Evolutionary conservation across 2,329 filamentous ascomycete genomes (phyloP).

Genomic region (Microthyrium microscopicum): DNA sequence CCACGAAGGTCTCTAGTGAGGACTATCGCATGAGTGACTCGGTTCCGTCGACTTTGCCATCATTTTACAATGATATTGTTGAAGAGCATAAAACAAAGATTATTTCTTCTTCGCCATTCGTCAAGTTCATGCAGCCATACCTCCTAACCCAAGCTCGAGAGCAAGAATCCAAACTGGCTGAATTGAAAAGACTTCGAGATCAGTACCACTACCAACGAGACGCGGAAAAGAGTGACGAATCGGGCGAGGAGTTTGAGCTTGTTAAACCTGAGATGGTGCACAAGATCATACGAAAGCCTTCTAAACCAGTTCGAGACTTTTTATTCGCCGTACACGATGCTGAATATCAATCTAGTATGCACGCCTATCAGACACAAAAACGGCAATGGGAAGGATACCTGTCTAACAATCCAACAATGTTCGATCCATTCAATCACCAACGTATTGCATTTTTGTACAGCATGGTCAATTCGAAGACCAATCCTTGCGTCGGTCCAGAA

Average conservation of each 20-base stretch:
- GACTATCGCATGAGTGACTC: not conserved
- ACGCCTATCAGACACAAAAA: constrained; percentile 88
- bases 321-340: constrained; percentile 89
- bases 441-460: constrained; percentile 93
- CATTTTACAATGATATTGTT: constrained; percentile 31
- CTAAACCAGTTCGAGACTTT: constrained; percentile 80
- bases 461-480: constrained; percentile 80
- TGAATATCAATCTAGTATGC: constrained; percentile 86
- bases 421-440: constrained; percentile 89
- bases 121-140: constrained; percentile 88
- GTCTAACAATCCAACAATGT: constrained; percentile 71
- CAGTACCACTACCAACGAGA: constrained; percentile 35
- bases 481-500: constrained; percentile 81
- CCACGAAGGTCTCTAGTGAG: not conserved
- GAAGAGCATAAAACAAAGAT: constrained; percentile 86
- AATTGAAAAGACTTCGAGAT: constrained; percentile 68
- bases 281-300: constrained; percentile 59
- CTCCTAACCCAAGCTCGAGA: constrained; percentile 82
- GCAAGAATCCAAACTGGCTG: constrained; percentile 68
- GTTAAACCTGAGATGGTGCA: constrained; percentile 95
- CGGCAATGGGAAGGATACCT: constrained; percentile 94
- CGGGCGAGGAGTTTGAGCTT: constrained; percentile 53
- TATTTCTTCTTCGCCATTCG: constrained; percentile 86
- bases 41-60: constrained; percentile 2
- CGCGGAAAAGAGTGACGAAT: constrained; percentile 16